Conservation (phyloP, 768 basidiomycete genomes). For the Cystobasidium tubakii region DNA sequence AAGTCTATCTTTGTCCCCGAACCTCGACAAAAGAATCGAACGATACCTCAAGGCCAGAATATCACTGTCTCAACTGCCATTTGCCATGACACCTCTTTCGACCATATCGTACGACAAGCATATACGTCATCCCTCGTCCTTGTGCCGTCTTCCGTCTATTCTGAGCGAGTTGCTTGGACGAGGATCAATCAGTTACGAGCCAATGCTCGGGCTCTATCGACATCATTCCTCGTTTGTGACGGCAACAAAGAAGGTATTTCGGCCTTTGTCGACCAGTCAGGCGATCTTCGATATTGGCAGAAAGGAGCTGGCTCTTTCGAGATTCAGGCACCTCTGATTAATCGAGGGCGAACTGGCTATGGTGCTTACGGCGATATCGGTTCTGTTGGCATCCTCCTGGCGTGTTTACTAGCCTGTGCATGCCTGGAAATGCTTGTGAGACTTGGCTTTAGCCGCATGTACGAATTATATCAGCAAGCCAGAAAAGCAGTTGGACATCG, state of each 20-base stretch:
- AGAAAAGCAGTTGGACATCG: neutral
- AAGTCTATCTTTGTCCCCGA: slow-evolving; percentile 3
- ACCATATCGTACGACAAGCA: slow-evolving; percentile 12
- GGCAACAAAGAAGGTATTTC: slow-evolving; percentile 14
- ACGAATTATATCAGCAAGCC: neutral
- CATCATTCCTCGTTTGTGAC: slow-evolving; percentile 13
- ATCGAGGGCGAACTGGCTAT: neutral
- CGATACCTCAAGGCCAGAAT: neutral
- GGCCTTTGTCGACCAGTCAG: slow-evolving; percentile 10
- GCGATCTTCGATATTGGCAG: slow-evolving; percentile 17
- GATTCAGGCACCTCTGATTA: neutral
- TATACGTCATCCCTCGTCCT: neutral
- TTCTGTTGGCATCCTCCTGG: neutral
- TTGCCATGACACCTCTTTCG: slow-evolving; percentile 21
- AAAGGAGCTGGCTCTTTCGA: slow-evolving; percentile 17
- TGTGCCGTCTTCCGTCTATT: slow-evolving; percentile 25
- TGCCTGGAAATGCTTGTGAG: neutral
- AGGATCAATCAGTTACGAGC: slow-evolving; percentile 17
- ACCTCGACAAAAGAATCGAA: neutral
- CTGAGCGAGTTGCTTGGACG: slow-evolving; percentile 15
- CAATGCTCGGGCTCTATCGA: neutral
- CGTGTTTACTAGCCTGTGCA: neutral
- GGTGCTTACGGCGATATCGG: neutral
- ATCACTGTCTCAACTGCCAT: slow-evolving; percentile 11
- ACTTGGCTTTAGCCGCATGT: neutral